These are phyloP conservation scores for Cordyceps pruinosa DNA, from an alignment of 2,329 filamentous ascomycete species.

Conservation along the genomic window DNA sequence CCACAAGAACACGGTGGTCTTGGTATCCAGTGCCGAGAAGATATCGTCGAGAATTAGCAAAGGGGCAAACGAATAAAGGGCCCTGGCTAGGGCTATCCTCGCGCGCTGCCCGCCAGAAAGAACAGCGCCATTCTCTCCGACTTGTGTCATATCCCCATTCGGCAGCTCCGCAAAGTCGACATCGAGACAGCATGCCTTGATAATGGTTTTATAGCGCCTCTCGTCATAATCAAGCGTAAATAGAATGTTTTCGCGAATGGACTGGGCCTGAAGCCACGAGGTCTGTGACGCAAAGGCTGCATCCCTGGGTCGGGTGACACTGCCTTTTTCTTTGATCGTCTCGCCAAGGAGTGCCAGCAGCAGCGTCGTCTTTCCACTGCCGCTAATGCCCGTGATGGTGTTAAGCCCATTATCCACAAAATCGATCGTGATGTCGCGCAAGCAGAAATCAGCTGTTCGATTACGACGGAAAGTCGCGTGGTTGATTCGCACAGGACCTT, in stretches of 20 bases:
- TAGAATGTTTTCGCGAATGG: constrained; percentile 47
- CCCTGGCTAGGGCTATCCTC: constrained; percentile 48
- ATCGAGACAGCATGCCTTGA: constrained; percentile 48
- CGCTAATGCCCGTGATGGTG: constrained; percentile 46
- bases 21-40: constrained; percentile 54
- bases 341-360: constrained; percentile 49
- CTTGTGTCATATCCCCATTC: constrained; percentile 42
- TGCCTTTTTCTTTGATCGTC: constrained; percentile 41
- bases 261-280: constrained; percentile 51
- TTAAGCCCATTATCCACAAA: constrained; percentile 50
- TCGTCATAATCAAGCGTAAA: constrained; percentile 46
- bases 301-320: constrained; percentile 42
- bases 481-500: constrained; percentile 40
- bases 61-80: constrained; percentile 49
- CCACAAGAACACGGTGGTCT: constrained; percentile 51
- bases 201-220: constrained; percentile 45
- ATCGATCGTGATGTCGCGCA: constrained; percentile 42
- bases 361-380: constrained; percentile 51
- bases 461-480: constrained; percentile 42
- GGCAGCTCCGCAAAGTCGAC: constrained; percentile 45
- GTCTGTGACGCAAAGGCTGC: constrained; percentile 52
- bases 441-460: constrained; percentile 41
- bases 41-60: constrained; percentile 52
- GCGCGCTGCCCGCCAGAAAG: constrained; percentile 52
- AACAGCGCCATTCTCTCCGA: constrained; percentile 49